Conservation (phyloP, 2,329 filamentous ascomycete species). For the Fusarium tjaetaba region DNA sequence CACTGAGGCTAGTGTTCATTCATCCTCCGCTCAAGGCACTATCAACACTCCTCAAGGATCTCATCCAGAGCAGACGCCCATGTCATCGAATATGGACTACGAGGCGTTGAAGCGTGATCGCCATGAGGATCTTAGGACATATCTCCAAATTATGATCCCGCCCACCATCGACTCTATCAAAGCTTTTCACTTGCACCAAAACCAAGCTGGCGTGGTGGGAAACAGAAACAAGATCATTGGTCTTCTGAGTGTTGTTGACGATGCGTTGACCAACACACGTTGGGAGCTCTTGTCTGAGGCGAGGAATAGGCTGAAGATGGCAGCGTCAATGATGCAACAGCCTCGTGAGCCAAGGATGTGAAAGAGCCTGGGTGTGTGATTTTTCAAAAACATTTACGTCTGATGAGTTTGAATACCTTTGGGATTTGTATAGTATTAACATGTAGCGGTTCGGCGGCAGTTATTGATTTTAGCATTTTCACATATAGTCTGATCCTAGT, state of each 20-base stretch:
- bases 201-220: constrained; percentile 42
- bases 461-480: neutral
- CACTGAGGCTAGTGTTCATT: constrained; percentile 32
- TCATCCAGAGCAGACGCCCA: constrained; percentile 26
- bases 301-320: constrained; percentile 40
- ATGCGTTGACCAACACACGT: constrained; percentile 37
- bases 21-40: constrained; percentile 25
- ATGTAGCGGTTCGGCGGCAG: neutral
- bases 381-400: neutral
- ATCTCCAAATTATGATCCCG: constrained; percentile 44
- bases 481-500: neutral
- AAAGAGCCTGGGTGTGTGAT: neutral
- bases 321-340: constrained; percentile 43
- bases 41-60: constrained; percentile 31
- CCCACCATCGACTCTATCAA: constrained; percentile 44
- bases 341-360: constrained; percentile 36
- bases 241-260: constrained; percentile 40
- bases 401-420: constrained; percentile 10
- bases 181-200: constrained; percentile 43
- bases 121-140: constrained; percentile 42
- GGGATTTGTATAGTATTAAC: neutral
- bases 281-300: constrained; percentile 43
- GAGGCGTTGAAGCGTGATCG: constrained; percentile 37
- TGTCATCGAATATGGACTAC: constrained; percentile 32
- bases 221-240: constrained; percentile 43